These are phyloP conservation scores for Termitomyces sp. DNA, from an alignment of 768 basidiomycete species.

Conservation along the genomic window DNA sequence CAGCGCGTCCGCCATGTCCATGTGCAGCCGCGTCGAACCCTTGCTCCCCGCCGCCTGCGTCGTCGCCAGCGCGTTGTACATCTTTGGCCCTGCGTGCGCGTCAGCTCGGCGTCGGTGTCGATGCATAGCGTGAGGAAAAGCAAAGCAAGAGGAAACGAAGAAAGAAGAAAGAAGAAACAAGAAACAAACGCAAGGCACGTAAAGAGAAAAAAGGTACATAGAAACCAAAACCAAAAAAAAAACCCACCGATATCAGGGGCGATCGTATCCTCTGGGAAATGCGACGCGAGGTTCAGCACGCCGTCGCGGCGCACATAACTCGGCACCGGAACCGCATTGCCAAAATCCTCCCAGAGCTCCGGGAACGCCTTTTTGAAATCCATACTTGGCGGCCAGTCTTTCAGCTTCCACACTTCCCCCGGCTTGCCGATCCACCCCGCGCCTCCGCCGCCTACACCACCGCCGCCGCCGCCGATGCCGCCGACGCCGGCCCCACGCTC, in stretches of 20 bases:
- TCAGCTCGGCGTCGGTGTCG: not conserved
- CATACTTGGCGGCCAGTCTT: conserved; percentile 91
- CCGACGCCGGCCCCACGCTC: conserved; percentile 24
- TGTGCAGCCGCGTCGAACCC: conserved; percentile 85
- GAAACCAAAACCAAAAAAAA: no score
- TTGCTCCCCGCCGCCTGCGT: conserved; percentile 61
- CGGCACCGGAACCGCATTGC: conserved; percentile 76
- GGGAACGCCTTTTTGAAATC: conserved; percentile 86
- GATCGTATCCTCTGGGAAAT: conserved; percentile 77
- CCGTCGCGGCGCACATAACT: conserved; percentile 91
- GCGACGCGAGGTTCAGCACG: conserved; percentile 80
- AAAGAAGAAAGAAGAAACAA: not conserved
- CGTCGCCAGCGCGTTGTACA: conserved; percentile 89
- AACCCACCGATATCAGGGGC: conserved; percentile 72
- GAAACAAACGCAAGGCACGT: no score
- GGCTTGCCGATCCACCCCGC: not conserved
- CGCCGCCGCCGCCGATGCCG: conserved; percentile 67
- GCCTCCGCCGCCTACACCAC: conserved; percentile 37
- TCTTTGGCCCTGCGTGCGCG: conserved; percentile 66
- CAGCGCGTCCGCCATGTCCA: conserved; percentile 93
- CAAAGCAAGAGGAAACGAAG: not conserved
- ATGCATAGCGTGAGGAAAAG: not conserved
- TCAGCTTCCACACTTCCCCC: not conserved
- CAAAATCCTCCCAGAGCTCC: conserved; percentile 82
- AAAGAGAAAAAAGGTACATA: no score